Conservation (phyloP, 257 asterid species). For the Ophiorrhiza pumila region DNA sequence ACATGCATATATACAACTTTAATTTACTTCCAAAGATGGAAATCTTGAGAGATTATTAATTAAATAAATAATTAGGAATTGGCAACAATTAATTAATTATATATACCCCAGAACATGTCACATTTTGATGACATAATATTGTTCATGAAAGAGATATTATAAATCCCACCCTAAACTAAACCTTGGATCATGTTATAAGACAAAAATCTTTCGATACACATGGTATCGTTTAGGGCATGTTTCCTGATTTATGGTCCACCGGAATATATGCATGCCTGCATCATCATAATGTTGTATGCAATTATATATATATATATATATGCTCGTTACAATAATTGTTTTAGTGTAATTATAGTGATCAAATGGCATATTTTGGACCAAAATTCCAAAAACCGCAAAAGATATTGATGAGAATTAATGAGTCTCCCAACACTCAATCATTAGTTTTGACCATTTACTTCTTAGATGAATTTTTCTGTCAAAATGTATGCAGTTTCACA, state of each 20-base stretch:
- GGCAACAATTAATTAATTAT: not conserved
- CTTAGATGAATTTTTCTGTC: not conserved
- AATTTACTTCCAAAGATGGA: not conserved
- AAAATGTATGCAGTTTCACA: not conserved
- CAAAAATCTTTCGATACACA: constrained; percentile 13
- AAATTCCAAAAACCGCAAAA: not conserved
- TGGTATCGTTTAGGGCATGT: constrained; percentile 11
- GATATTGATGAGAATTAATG: not conserved
- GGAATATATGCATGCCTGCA: not conserved
- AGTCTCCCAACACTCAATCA: not conserved
- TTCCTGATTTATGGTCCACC: constrained; percentile 16
- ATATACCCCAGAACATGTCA: constrained; percentile 2
- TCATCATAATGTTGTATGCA: not conserved
- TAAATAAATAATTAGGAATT: too few species aligned
- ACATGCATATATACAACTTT: too few species aligned
- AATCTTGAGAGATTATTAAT: not conserved
- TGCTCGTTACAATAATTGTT: not conserved
- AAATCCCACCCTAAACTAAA: too few species aligned
- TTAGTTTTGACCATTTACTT: not conserved
- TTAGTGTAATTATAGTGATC: too few species aligned
- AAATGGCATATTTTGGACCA: not conserved
- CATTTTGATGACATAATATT: not conserved
- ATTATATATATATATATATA: too few species aligned
- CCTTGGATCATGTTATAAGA: constrained; percentile 12
- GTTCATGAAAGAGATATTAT: not conserved